Evolutionary conservation across 140 eudicot genomes (phyloP).

Genomic region (Erigeron philadelphicus): DNA sequence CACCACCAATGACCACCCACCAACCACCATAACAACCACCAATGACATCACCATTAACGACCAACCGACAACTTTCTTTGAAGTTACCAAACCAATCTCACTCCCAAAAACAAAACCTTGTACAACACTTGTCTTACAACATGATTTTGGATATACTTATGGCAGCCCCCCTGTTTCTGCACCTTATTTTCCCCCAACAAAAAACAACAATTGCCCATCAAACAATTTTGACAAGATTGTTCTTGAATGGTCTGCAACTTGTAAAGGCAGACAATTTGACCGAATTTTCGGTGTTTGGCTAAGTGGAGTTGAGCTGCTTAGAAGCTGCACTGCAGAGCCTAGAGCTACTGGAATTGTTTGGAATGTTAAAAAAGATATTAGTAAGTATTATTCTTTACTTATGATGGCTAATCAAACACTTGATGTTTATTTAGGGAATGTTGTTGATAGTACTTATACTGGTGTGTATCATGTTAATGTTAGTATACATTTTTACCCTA

Average conservation of each 20-base stretch:
- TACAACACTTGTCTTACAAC: constrained; percentile 42
- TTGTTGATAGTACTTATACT: constrained; percentile 59
- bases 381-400: constrained; percentile 65
- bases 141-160: constrained; percentile 65
- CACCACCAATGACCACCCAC: constrained; percentile 20
- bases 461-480: constrained; percentile 79
- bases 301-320: constrained; percentile 75
- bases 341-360: constrained; percentile 59
- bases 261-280: constrained; percentile 73
- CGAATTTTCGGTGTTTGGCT: constrained; percentile 88
- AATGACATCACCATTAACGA: neutral
- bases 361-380: constrained; percentile 71
- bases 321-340: constrained; percentile 94
- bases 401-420: constrained; percentile 52
- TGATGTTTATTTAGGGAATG: constrained; percentile 69
- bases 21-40: constrained; percentile 21
- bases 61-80: constrained; percentile 55
- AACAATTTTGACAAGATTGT: constrained; percentile 41
- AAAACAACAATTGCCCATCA: constrained; percentile 34
- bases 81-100: constrained; percentile 65
- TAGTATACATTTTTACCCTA: constrained; percentile 57
- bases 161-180: constrained; percentile 53
- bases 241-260: constrained; percentile 69
- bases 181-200: constrained; percentile 50
- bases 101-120: constrained; percentile 63